These are phyloP conservation scores for Zymoseptoria passerinii DNA, from an alignment of 2,329 filamentous ascomycete species.

Conservation along the genomic window DNA sequence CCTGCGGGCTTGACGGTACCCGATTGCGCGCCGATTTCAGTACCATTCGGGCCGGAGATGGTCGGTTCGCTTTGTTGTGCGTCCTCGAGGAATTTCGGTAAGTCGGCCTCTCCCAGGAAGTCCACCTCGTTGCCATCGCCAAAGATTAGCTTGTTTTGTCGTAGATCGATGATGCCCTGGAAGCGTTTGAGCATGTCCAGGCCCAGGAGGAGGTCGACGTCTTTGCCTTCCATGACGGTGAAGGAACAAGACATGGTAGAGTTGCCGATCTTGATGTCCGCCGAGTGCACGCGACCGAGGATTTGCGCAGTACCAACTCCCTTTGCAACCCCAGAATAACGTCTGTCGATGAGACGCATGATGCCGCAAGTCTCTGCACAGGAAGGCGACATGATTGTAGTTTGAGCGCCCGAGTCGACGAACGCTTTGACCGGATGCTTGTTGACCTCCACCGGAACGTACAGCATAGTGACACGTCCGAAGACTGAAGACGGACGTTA, in stretches of 20 bases:
- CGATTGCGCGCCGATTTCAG: conserved; percentile 72
- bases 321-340: conserved; percentile 83
- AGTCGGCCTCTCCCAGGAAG: conserved; percentile 87
- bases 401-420: conserved; percentile 94
- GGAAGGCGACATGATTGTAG: conserved; percentile 94
- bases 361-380: conserved; percentile 91
- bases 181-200: conserved; percentile 96
- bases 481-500: conserved; percentile 56
- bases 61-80: conserved; percentile 70
- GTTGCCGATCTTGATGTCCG: conserved; percentile 85
- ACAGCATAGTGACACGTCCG: conserved; percentile 89
- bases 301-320: conserved; percentile 94
- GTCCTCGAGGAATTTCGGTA: conserved; percentile 73
- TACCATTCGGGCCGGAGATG: conserved; percentile 78
- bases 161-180: conserved; percentile 84
- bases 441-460: conserved; percentile 93
- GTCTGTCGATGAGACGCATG: conserved; percentile 87
- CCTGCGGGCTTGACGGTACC: conserved; percentile 60
- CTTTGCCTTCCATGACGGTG: conserved; percentile 98
- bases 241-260: conserved; percentile 89
- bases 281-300: conserved; percentile 87
- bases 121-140: conserved; percentile 64
- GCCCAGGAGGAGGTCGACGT: conserved; percentile 85
- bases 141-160: conserved; percentile 76
- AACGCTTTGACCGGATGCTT: conserved; percentile 86